Percentiles rank a stretch among this genome's conserved stretches.
phyloP scores from a whole-genome alignment of 768 basidiomycete species.

The Suillus americanus region DNA sequence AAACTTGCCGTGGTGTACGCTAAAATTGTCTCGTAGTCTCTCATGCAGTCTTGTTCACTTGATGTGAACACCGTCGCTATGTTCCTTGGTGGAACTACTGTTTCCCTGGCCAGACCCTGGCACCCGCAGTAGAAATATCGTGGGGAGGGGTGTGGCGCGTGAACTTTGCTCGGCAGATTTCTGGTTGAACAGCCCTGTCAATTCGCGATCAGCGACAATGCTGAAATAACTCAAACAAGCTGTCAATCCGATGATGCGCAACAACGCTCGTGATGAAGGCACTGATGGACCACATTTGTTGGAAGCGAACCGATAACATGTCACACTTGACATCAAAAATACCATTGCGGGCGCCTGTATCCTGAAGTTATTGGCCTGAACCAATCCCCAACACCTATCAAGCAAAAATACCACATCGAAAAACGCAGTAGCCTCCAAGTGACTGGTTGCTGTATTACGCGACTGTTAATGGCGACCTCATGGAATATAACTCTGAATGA shows the following conservation, averaged over 20 bases:
- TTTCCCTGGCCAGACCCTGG: background rate
- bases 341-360: background rate
- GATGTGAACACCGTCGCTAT: background rate
- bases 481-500: conserved; percentile 11
- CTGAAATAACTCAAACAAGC: background rate
- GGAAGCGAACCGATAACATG: background rate
- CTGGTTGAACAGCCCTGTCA: background rate
- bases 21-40: background rate
- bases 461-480: conserved; percentile 1
- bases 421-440: background rate
- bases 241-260: background rate
- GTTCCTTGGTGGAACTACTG: background rate
- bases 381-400: background rate
- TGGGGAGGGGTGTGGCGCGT: background rate
- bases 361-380: background rate
- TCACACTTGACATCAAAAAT: background rate
- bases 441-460: background rate
- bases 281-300: background rate
- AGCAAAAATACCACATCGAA: background rate
- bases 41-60: background rate
- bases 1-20: background rate
- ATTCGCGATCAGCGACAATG: background rate
- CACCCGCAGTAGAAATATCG: background rate
- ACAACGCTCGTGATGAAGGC: background rate
- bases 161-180: background rate